These are phyloP conservation scores for Pseudotsuga menziesii DNA, from an alignment of 75 land plant genomes.

Conservation along the genomic window DNA sequence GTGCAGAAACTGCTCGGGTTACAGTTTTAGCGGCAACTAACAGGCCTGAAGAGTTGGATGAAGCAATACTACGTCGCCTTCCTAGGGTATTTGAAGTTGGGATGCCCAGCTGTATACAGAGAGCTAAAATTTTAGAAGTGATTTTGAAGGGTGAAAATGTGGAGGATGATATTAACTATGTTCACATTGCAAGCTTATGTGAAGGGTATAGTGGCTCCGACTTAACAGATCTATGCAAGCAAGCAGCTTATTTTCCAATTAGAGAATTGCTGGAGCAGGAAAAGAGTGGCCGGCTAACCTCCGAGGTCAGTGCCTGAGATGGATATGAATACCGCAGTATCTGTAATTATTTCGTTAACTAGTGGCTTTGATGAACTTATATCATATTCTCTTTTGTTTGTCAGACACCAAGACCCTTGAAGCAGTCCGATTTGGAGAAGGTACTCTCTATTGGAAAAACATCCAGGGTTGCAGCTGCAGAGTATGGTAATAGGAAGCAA, in stretches of 20 bases:
- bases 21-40: conserved; percentile 99
- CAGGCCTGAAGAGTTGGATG: conserved; percentile 96
- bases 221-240: conserved; percentile 82
- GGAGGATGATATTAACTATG: conserved; percentile 61
- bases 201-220: conserved; percentile 95
- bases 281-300: conserved; percentile 34
- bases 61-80: conserved; percentile 91
- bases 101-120: conserved; percentile 64
- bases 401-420: conserved; percentile 57
- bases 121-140: conserved; percentile 79
- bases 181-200: conserved; percentile 64
- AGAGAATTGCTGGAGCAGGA: conserved; percentile 80
- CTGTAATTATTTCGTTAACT: background rate
- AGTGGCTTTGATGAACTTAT: background rate
- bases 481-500: conserved; percentile 3
- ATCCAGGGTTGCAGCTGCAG: conserved; percentile 28
- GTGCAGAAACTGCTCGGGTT: conserved; percentile 82
- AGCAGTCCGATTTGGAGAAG: conserved; percentile 57
- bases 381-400: background rate
- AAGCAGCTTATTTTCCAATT: conserved; percentile 91
- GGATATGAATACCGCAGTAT: background rate
- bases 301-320: conserved; percentile 25
- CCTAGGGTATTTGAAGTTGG: conserved; percentile 95
- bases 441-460: conserved; percentile 46
- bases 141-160: conserved; percentile 81